A percentile compares a stretch with the other conserved stretches of the same genome.
These are phyloP conservation scores for Arabis hirsuta DNA, from an alignment of 345 rosid species.

Conservation along the genomic window DNA sequence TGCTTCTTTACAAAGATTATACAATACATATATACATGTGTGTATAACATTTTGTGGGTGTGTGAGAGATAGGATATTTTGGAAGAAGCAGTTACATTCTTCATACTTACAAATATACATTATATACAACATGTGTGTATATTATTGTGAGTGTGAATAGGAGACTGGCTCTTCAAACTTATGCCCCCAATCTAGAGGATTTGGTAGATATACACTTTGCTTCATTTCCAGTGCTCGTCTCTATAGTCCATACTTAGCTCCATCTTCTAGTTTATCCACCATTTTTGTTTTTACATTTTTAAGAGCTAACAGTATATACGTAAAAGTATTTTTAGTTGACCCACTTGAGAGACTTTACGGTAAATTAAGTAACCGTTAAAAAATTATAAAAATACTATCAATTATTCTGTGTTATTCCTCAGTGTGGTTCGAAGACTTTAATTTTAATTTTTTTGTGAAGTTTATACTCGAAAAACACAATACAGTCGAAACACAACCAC, in stretches of 20 bases:
- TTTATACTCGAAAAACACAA: background rate
- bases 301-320: background rate
- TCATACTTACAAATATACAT: constrained; percentile 5
- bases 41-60: constrained; percentile 1
- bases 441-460: background rate
- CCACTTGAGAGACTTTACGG: constrained; percentile 16
- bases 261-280: constrained; percentile 36
- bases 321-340: constrained; percentile 7
- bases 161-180: constrained; percentile 23
- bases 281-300: background rate
- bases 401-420: background rate
- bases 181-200: constrained; percentile 41
- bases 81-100: background rate
- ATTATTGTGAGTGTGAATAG: constrained; percentile 34
- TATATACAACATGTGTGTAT: constrained; percentile 30
- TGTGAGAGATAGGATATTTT: constrained; percentile 23
- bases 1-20: constrained; percentile 37
- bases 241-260: constrained; percentile 40
- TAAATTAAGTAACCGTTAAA: background rate
- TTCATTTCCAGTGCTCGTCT: constrained; percentile 40
- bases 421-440: background rate
- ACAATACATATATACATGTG: background rate
- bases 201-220: constrained; percentile 39
- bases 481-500: background rate
- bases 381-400: background rate